Conservation (phyloP, 2,329 filamentous ascomycete species). For the Trichophyton rubrum region DNA sequence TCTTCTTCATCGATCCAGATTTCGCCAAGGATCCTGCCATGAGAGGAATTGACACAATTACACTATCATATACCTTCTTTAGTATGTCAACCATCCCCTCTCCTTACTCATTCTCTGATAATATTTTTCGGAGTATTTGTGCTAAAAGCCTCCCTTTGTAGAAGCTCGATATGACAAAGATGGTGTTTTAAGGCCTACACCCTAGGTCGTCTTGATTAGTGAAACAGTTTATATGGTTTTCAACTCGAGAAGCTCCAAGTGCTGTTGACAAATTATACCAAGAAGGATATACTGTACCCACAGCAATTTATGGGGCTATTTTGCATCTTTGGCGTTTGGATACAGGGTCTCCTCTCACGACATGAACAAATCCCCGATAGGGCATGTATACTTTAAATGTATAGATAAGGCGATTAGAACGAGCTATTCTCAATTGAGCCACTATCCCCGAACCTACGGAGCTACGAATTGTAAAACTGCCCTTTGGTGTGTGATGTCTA, state of each 20-base stretch:
- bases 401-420: neutral
- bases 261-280: neutral
- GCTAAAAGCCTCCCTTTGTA: slow-evolving; percentile 24
- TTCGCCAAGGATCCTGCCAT: slow-evolving; percentile 85
- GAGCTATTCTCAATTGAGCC: neutral
- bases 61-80: slow-evolving; percentile 94
- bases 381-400: neutral
- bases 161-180: slow-evolving; percentile 77
- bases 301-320: neutral
- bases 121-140: neutral
- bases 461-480: neutral
- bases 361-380: neutral
- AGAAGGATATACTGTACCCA: neutral
- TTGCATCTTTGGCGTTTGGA: slow-evolving; percentile 2
- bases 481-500: too few relatives aligned
- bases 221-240: neutral
- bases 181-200: slow-evolving; percentile 52
- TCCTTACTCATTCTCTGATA: neutral
- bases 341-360: neutral
- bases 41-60: slow-evolving; percentile 89
- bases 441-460: neutral
- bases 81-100: slow-evolving; percentile 46
- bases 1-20: slow-evolving; percentile 97
- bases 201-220: slow-evolving; percentile 16
- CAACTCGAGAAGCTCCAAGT: neutral